Base-by-base conservation (phyloP, 75 land plant genomes). In the Pseudotsuga menziesii region DNA sequence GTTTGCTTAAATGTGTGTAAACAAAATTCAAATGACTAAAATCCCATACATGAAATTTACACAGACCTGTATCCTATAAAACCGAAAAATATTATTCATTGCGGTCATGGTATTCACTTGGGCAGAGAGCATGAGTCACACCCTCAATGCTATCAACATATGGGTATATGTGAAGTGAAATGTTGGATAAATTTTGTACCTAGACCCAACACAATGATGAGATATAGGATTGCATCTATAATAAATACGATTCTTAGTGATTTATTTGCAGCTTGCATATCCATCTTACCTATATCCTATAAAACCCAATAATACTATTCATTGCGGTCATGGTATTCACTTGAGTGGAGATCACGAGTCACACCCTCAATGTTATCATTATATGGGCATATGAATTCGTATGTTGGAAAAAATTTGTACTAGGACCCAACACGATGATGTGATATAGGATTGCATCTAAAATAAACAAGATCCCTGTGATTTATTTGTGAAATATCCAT, bases 101-200 rank as follows among this genome's bases (percentile, higher is more conserved):
- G 22, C 96, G 84, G 69, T 95, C 98, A 81, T 93, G 96, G 61
- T 93, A 95, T 57, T 95, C 96, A 81, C 91, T 93, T 41, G 96
- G 83, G 14, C 98, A 88, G 57, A 95, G 92, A 17, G 98, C 98
- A 88, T 95, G 98, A 25, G 98, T 93, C n/a, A 91, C 88, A 35
- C 96, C 98, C 78, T 95, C 96, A 14, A 82, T 73, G 74, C 94
- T 80, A 83, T 95, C 98, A 75, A 95, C 96, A 85, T 82, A 95
- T 9, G 96, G 98, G 60, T 96, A 95, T n/a, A n/a, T 54, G 95
- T 93, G 83, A 93, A 95, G 72, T 95, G 96, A 85, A 93, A 95
- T 1, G 98, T 95, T 63, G 98, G 98, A 70, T 95, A 95, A 16
- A 95, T 73, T 83, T 93, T 93, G 73, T 93, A 95, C 59, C 89